Evolutionary conservation across 805 yeast species (phyloP).

Genomic region (Metschnikowia picachoensis): DNA sequence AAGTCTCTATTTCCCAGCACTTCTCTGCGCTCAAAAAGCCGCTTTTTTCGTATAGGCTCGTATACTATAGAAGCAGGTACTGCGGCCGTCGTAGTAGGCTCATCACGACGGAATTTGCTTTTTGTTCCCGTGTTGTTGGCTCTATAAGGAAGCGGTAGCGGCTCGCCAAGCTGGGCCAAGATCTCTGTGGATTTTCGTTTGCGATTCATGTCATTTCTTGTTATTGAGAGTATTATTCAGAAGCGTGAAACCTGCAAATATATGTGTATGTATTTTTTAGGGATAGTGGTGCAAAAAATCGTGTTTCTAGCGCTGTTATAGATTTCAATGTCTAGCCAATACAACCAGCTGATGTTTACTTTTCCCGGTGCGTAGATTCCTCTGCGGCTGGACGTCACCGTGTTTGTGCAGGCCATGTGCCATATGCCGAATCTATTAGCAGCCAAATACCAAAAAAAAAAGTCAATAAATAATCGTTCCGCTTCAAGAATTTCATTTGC

Average conservation of each 20-base stretch:
- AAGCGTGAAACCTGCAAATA: too few relatives aligned
- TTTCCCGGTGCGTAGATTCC: neutral
- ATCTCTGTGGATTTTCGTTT: constrained; percentile 15
- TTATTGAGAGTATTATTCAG: neutral
- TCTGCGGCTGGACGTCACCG: too few relatives aligned
- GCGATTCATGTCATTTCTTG: constrained; percentile 17
- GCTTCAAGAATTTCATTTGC: neutral
- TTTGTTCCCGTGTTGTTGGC: constrained; percentile 9
- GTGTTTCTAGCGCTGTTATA: too few relatives aligned
- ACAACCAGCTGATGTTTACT: constrained; percentile 6
- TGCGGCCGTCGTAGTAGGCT: neutral
- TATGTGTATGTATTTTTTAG: too few relatives aligned
- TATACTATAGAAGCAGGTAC: neutral
- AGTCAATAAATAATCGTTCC: neutral
- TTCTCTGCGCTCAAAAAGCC: constrained; percentile 2
- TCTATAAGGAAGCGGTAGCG: constrained; percentile 34
- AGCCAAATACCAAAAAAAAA: too few relatives aligned
- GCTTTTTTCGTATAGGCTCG: constrained; percentile 7
- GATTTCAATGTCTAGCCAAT: neutral
- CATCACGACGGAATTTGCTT: constrained; percentile 2
- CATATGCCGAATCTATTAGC: too few relatives aligned
- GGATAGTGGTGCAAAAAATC: too few relatives aligned
- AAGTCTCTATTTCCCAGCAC: neutral
- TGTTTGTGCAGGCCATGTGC: too few relatives aligned
- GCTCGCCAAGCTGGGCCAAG: constrained; percentile 29